A percentile compares a stretch with the other conserved stretches of the same genome.
Conservation (phyloP, 495 filamentous ascomycete genomes). For the Cryomyces minteri region DNA sequence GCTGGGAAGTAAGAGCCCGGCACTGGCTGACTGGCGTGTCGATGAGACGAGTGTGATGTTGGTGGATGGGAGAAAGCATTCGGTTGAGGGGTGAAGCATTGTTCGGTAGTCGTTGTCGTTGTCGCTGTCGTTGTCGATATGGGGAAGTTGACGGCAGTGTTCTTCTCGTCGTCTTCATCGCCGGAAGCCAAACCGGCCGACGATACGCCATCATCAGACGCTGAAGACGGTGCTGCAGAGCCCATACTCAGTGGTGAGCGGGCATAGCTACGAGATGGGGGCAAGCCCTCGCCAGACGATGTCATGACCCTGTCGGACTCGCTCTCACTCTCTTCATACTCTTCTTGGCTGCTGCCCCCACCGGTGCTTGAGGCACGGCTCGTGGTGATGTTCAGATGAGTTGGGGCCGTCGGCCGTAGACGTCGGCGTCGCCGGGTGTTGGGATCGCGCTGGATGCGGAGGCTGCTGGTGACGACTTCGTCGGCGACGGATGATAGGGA, state of each 20-base stretch:
- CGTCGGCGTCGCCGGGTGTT: constrained; percentile 29
- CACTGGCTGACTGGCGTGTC: constrained; percentile 21
- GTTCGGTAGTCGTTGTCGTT: constrained; percentile 26
- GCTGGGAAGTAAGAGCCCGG: constrained; percentile 19
- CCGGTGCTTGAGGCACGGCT: constrained; percentile 10
- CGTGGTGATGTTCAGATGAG: constrained; percentile 22
- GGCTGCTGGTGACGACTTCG: constrained; percentile 72
- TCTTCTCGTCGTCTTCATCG: constrained; percentile 66
- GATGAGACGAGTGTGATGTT: constrained; percentile 23
- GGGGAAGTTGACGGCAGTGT: constrained; percentile 54
- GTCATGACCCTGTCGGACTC: constrained; percentile 69
- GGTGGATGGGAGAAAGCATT: constrained; percentile 83
- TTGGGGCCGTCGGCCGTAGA: constrained; percentile 25
- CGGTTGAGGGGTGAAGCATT: constrained; percentile 65
- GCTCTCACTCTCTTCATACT: constrained; percentile 75
- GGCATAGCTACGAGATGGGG: constrained; percentile 9
- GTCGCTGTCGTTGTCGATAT: background rate
- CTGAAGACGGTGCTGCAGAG: constrained; percentile 1
- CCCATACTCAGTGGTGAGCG: background rate
- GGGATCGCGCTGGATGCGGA: constrained; percentile 46
- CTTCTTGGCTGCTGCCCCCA: constrained; percentile 66
- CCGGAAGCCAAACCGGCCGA: constrained; percentile 20
- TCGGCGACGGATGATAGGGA: constrained; percentile 69
- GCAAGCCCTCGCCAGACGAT: constrained; percentile 65
- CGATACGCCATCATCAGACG: constrained; percentile 4